Percentiles rank a stretch among this genome's conserved stretches.
These are phyloP conservation scores for Irpex sp. DNA, from an alignment of 1,284 basidiomycete genomes.

Conservation along the genomic window DNA sequence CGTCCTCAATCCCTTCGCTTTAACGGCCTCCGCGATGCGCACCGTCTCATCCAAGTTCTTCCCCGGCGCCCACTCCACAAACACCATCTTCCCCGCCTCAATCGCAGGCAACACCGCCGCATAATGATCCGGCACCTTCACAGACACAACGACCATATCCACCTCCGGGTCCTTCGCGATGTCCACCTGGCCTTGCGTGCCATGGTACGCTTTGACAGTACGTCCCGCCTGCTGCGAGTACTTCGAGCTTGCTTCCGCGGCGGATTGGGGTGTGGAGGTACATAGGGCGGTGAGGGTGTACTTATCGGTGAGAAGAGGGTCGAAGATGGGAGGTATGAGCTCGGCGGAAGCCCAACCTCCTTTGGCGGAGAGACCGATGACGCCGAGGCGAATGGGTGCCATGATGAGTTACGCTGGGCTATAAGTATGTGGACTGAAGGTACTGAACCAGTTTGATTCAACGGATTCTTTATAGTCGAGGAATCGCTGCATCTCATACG, in stretches of 20 bases:
- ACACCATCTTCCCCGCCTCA: slow-evolving; percentile 34
- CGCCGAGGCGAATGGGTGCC: slow-evolving; percentile 25
- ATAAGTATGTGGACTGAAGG: no score
- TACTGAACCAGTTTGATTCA: background rate
- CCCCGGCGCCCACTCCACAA: slow-evolving; percentile 38
- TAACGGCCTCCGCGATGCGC: slow-evolving; percentile 31
- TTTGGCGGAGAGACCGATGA: slow-evolving; percentile 32
- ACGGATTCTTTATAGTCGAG: no score
- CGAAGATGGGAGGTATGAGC: slow-evolving; percentile 23
- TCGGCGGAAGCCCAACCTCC: slow-evolving; percentile 28
- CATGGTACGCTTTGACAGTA: slow-evolving; percentile 27
- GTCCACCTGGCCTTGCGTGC: slow-evolving; percentile 16
- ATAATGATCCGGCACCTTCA: slow-evolving; percentile 29
- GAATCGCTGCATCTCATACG: no score
- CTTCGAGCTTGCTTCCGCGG: slow-evolving; percentile 23
- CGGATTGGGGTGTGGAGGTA: slow-evolving; percentile 24
- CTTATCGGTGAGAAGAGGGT: slow-evolving; percentile 12
- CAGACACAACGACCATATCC: slow-evolving; percentile 33
- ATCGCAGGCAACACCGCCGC: slow-evolving; percentile 27
- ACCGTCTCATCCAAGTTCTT: slow-evolving; percentile 25
- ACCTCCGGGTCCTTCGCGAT: slow-evolving; percentile 32
- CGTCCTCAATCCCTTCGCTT: slow-evolving; percentile 26
- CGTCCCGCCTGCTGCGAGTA: slow-evolving; percentile 19
- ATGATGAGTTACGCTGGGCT: background rate
- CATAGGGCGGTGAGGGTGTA: slow-evolving; percentile 16